Percentiles rank a stretch among this genome's conserved stretches.
Conservation (phyloP, 1,284 basidiomycete genomes). For the Farysia itapuensis region DNA sequence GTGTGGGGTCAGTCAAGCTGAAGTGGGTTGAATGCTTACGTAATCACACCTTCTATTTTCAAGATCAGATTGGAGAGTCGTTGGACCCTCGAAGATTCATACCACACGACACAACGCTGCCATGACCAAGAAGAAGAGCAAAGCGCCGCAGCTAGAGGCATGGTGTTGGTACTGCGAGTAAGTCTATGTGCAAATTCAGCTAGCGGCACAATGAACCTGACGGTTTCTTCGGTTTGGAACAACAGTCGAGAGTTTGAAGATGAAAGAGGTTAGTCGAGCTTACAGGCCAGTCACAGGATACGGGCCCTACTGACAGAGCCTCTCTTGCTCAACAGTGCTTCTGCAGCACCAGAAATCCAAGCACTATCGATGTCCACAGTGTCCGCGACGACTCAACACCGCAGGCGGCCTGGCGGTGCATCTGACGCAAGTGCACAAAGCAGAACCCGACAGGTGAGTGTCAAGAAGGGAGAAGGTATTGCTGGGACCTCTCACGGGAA, state of each 20-base stretch:
- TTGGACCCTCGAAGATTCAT: background rate
- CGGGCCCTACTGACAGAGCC: background rate
- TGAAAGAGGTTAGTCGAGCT: constrained; percentile 47
- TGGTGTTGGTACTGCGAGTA: constrained; percentile 99
- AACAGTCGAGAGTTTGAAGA: constrained; percentile 58
- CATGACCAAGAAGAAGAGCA: constrained; percentile 60
- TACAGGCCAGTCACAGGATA: background rate
- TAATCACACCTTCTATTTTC: too few relatives aligned
- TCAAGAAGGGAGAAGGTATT: too few relatives aligned
- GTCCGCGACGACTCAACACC: constrained; percentile 90
- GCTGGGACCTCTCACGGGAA: background rate
- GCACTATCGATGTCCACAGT: constrained; percentile 96
- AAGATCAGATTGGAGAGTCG: too few relatives aligned
- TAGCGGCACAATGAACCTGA: too few relatives aligned
- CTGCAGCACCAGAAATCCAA: constrained; percentile 99
- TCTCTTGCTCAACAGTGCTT: constrained; percentile 69
- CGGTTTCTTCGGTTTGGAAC: too few relatives aligned
- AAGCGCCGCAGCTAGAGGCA: constrained; percentile 61
- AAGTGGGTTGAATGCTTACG: too few relatives aligned
- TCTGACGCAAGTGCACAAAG: constrained; percentile 97
- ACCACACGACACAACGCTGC: background rate
- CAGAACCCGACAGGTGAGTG: constrained; percentile 90
- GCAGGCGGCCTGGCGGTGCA: constrained; percentile 98
- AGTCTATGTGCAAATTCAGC: constrained; percentile 61
- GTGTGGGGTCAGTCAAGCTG: too few relatives aligned